phyloP scores from a whole-genome alignment of 768 basidiomycete species.

The Glaciozyma martinii region DNA sequence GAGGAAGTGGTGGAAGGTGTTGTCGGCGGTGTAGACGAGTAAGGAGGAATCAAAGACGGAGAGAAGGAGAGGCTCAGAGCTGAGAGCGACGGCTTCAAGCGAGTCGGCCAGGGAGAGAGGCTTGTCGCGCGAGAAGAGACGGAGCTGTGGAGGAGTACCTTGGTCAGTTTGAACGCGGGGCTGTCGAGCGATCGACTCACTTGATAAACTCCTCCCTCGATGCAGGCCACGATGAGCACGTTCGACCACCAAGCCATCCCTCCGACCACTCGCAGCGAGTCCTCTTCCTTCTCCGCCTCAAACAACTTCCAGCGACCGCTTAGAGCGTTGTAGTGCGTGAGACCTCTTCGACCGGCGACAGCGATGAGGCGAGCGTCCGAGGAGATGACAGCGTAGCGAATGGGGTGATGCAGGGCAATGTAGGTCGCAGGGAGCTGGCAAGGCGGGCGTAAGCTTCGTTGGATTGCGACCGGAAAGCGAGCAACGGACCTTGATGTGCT shows the following conservation, averaged over 20 bases:
- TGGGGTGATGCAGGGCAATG: conserved; percentile 83
- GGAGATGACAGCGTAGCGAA: conserved; percentile 82
- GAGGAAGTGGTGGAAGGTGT: conserved; percentile 83
- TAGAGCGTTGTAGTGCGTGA: conserved; percentile 86
- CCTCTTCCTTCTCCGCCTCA: conserved; percentile 67
- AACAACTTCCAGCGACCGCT: conserved; percentile 96
- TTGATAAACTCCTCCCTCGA: conserved; percentile 65
- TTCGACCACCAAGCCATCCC: conserved; percentile 96
- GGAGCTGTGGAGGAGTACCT: conserved; percentile 51
- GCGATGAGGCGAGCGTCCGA: conserved; percentile 85
- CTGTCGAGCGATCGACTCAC: conserved; percentile 50
- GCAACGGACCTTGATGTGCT: conserved; percentile 69
- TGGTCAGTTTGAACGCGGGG: neutral
- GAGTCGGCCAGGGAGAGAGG: conserved; percentile 75
- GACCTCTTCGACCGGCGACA: conserved; percentile 78
- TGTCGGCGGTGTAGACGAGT: conserved; percentile 87
- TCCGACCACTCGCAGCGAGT: conserved; percentile 75
- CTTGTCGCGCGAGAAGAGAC: conserved; percentile 85
- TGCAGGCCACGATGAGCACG: conserved; percentile 71
- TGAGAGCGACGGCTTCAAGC: conserved; percentile 66
- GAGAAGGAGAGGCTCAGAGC: conserved; percentile 70
- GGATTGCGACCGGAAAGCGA: conserved; percentile 1
- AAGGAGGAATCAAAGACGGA: conserved; percentile 92
- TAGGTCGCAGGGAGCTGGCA: conserved; percentile 77
- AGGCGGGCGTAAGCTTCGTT: conserved; percentile 10